Evolutionary conservation across 2,329 filamentous ascomycete species (phyloP), one percentile per base, ranked within the genome.

Genomic region (Ophiostoma ips): DNA sequence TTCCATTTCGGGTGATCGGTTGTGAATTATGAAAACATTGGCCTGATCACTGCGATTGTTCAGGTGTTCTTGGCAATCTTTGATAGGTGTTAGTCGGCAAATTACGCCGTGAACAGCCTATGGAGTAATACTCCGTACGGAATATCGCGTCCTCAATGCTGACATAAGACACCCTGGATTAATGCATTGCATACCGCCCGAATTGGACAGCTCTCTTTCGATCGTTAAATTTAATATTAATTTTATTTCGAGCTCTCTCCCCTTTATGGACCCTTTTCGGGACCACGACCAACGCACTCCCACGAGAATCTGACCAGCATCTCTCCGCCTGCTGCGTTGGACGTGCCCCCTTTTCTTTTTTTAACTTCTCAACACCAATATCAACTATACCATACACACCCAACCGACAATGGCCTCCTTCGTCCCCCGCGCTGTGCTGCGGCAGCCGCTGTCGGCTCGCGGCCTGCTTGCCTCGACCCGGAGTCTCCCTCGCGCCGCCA

Each of bases 381-480:
- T n/a, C n/a, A n/a, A n/a, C n/a, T n/a, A n/a, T n/a, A 15, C 8
- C 15, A 28, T 6, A 16, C 44, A 36, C 31, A 33, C 31, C 38
- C 15, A 12, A 16, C 24, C 37, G 18, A 30, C 40, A 34, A 53
- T 53, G 52, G 44, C 52, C n/a, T 48, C 47, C 38, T 16, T 52
- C 31, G 44, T 54, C 40, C 31, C 50, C 34, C 50, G 52, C 12
- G 50, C 48, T 30, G 40, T 50, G 10, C 44, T 50, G 37, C 52
- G 51, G 45, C 51, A 44, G 31, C 46, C 35, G 30, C 40, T 48
- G 48, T 15, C 34, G 4, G 46, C 46, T 13, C 33, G 44, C 18
- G 13, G 31, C 44, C 31, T 46, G 44, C 31, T 28, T 18, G 9
- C 44, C 31, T 19, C 50, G 12, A 10, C 45, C 10, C 8, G 18